Conservation (phyloP, 75 land plant species). For the Cryptomeria japonica region DNA sequence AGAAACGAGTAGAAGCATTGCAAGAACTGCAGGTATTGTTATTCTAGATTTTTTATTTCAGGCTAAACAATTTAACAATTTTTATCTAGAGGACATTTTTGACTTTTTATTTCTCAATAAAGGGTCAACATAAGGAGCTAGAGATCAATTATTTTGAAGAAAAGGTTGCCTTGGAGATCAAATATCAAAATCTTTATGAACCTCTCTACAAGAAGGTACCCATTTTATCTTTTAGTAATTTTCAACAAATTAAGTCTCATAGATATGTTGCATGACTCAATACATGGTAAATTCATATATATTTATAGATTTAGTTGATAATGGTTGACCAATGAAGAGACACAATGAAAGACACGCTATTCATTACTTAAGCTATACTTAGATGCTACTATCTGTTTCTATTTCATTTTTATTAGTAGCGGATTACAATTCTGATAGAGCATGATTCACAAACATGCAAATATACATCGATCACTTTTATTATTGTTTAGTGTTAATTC, state of each 20-base stretch:
- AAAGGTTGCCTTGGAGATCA: conserved; percentile 79
- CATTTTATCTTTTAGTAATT: neutral
- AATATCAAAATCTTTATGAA: conserved; percentile 82
- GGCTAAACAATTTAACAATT: neutral
- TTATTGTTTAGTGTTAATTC: no score
- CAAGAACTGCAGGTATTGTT: conserved; percentile 60
- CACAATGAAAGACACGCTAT: neutral
- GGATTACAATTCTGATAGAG: neutral
- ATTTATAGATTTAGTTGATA: neutral
- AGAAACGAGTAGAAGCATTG: conserved; percentile 57
- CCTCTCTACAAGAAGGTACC: conserved; percentile 80
- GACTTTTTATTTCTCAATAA: conserved; percentile 7
- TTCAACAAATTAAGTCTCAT: neutral
- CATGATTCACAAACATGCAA: neutral
- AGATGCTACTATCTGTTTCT: neutral
- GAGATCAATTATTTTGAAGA: conserved; percentile 85
- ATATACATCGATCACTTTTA: neutral
- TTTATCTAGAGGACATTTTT: neutral
- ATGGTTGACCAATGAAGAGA: neutral
- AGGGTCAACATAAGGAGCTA: conserved; percentile 73
- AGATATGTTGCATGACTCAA: neutral
- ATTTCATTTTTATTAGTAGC: neutral
- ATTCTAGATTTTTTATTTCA: neutral
- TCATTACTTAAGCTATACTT: neutral
- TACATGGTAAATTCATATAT: neutral